Base-by-base conservation (phyloP, 371 early-diverging fungal genomes). In the Mortierella sp. region DNA sequence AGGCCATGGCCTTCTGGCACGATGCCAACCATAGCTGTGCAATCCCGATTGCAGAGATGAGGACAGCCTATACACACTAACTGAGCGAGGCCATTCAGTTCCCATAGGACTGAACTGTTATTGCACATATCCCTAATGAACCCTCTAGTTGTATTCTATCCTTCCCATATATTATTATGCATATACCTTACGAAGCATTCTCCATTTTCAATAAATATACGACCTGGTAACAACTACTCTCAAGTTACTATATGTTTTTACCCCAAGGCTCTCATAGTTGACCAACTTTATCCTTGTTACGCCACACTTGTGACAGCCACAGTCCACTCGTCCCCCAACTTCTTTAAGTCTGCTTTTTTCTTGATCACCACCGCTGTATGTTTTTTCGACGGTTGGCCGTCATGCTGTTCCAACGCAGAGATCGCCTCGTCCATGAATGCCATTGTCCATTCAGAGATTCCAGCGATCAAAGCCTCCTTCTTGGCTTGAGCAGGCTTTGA, bases 1-100 rank as follows among this genome's bases (percentile, higher is more conserved):
- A 80, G 27, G 92, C 94, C 21, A 84, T 88, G 85, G 72, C 70
- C 14, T 86, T 83, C 26, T 72, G 72, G 72, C 72, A 72, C 37
- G 72, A 65, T 31, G 34, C 66, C 42, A 72, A 72, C 54, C 72
- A 72, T 43, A 56, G 50, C 47, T 72, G 72, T 42, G 47, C 65
- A n/a, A 57, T 72, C 52, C 66, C 72, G n/a, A 56, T 72, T 24
- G 30, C 37, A 12, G 47, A 72, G 32, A 72, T 72, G 72, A 46
- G 65, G n/a, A 24, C 46, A 3, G 48, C 26, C 21, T 55, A 28
- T 31, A 14, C 26, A 15, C 3, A 24, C 12, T 52, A 39, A 21
- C n/a, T n/a, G n/a, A n/a, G n/a, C n/a, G n/a, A n/a, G n/a, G n/a
- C n/a, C n/a, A n/a, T n/a, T n/a, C n/a, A n/a, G n/a, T n/a, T n/a